Evolutionary conservation across 2,329 filamentous ascomycete species (phyloP).

Genomic region (Coniochaeta pulveracea): DNA sequence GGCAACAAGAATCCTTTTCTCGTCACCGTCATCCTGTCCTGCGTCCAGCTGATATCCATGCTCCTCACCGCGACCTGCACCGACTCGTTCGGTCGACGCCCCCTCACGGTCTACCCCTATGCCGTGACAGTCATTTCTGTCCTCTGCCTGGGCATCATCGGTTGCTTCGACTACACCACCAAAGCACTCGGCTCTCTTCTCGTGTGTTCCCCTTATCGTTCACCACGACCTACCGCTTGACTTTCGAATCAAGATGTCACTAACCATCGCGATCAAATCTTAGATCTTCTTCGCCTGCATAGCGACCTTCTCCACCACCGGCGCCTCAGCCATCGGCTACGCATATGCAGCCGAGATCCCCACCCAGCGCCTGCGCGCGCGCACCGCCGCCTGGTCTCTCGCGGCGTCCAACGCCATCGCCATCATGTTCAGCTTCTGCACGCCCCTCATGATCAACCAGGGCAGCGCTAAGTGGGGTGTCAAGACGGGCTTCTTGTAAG

Average conservation of each 20-base stretch:
- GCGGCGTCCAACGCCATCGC: slow-evolving; percentile 26
- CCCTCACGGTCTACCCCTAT: slow-evolving; percentile 26
- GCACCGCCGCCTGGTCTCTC: slow-evolving; percentile 23
- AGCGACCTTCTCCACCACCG: slow-evolving; percentile 27
- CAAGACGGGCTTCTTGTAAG: slow-evolving; percentile 31
- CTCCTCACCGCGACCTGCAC: slow-evolving; percentile 7
- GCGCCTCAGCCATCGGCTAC: slow-evolving; percentile 28
- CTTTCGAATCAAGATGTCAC: not conserved
- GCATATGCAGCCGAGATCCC: slow-evolving; percentile 29
- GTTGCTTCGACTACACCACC: slow-evolving; percentile 25
- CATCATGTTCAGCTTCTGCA: slow-evolving; percentile 32
- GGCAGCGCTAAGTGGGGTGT: slow-evolving; percentile 23
- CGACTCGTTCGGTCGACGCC: slow-evolving; percentile 23
- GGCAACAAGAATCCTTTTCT: slow-evolving; percentile 27
- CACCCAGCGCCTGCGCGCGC: slow-evolving; percentile 25
- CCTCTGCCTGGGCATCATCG: slow-evolving; percentile 24
- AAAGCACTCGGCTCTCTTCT: slow-evolving; percentile 22
- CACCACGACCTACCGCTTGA: not conserved
- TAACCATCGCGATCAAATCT: not conserved
- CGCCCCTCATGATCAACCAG: slow-evolving; percentile 29
- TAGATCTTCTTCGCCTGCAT: slow-evolving; percentile 29
- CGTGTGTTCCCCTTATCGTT: slow-evolving; percentile 12
- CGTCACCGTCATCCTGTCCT: slow-evolving; percentile 27
- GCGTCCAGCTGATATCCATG: slow-evolving; percentile 28
- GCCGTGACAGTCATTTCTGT: slow-evolving; percentile 23